phyloP scores from a whole-genome alignment of 202 grass and related monocot species.

The Schoenoplectus triqueter region DNA sequence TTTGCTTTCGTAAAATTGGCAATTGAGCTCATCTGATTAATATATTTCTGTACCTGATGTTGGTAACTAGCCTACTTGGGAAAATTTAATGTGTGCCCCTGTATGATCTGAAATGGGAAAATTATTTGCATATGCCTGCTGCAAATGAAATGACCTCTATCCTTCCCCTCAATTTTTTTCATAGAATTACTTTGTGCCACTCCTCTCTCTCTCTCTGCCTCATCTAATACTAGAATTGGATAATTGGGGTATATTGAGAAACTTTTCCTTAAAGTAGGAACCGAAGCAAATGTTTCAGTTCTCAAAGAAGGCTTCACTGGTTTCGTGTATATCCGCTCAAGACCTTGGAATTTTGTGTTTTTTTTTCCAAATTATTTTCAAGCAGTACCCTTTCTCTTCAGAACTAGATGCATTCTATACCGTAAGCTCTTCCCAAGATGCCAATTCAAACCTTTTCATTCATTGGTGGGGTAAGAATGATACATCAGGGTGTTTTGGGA shows the following conservation, averaged over 20 bases:
- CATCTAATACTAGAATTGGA: background rate
- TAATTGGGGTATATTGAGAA: constrained; percentile 14
- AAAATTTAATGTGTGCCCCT: no score
- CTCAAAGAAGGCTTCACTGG: background rate
- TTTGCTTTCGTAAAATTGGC: background rate
- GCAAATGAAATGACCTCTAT: background rate
- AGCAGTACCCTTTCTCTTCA: background rate
- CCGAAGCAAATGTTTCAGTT: background rate
- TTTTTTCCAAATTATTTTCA: background rate
- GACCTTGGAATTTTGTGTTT: background rate
- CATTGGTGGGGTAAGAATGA: background rate
- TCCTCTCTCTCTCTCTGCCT: background rate
- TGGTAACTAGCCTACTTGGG: background rate
- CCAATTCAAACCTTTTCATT: background rate
- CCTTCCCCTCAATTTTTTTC: background rate
- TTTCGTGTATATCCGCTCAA: background rate
- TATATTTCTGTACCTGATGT: background rate
- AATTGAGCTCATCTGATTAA: background rate
- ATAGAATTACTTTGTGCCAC: constrained; percentile 1
- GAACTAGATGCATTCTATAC: background rate
- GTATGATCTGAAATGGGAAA: no score
- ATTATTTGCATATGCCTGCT: background rate
- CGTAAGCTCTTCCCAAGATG: background rate
- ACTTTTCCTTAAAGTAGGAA: background rate
- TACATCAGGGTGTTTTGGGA: background rate